Evolutionary conservation across 352 stramenopile species (phyloP), one percentile per base, ranked within the genome.

Genomic region (Pythium sp.): DNA sequence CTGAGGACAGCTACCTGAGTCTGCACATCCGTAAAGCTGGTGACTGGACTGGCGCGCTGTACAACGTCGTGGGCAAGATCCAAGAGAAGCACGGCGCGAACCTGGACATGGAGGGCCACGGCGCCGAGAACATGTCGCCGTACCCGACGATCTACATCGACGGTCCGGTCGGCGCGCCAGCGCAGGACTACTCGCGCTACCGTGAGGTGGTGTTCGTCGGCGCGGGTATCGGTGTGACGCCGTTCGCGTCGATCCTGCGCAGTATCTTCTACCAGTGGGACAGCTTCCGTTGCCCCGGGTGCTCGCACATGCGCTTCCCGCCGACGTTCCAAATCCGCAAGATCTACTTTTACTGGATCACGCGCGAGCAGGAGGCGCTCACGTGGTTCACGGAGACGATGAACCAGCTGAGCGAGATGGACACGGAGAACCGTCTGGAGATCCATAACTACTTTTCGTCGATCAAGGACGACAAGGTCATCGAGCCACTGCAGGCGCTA

Each of bases 291-390:
- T 92, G 86, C 54, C 74, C 77, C 18, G 72, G 74, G 47, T 92
- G 79, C 63, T 63, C 69, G 26, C 69, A 81, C 58, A 74, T 94
- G 58, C 79, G 81, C 32, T 83, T 96, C 63, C 79, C 85, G 12
- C 68, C 73, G 62, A 80, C 78, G 72, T 89, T 95, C 73, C 73
- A 82, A 58, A 72, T 93, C 36, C 81, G 76, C 47, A 92, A 93
- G 59, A 87, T 93, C 58, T 92, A 95, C 72, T 95, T 94, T 67
- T 93, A 92, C 74, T 95, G 89, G 87, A 76, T 87, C 72, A 91
- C 82, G 4, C 79, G 84, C 22, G 83, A 94, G 58, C 84, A 93
- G 53, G 70, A 92, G 47, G 72, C 80, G 22, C 80, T 94, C 22
- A 82, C 72, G 38, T 95, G 87, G 89, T 96, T 96, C 51, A 80